Base-by-base conservation (phyloP, 2,329 filamentous ascomycete species). In the Claviceps digitariae region DNA sequence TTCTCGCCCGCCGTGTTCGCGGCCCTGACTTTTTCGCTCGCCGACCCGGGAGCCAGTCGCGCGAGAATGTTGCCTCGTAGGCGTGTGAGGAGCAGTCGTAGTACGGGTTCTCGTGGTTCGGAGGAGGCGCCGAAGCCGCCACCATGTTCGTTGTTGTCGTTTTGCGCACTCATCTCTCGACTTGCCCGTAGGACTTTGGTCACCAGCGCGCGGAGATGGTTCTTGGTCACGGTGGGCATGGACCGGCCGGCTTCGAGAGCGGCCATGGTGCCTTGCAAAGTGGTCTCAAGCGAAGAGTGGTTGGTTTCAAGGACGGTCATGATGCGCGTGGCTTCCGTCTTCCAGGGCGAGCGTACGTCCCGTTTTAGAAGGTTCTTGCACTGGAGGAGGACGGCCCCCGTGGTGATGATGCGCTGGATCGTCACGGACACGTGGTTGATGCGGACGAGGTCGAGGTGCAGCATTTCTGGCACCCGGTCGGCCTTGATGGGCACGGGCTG, bases 311-410 rank as follows among this genome's bases (percentile, higher is more conserved):
- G 76, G 1, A 87, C 78, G 1, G 78, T 70, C 72, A 85, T 80
- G 58, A 90, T 79, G n/a, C 86, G 81, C 2, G 74, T 72, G 0
- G 86, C 84, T 67, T 90, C 84, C 25, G 74, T 79, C 66, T 84
- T 87, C 87, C 87, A 93, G 21, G 84, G 81, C 13, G 79, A 78
- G 46, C 87, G 81, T 3, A 89, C 85, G 62, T 91, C 87, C 17
- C 87, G 81, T 68, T 90, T 90, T 34, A 93, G 76, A 8, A 91
- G 73, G 60, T 90, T 91, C 72, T 93, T 93, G 66, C 84, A 85
- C 51, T 89, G 88, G 15, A 91, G 71, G 29, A 90, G 72, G 48
- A 91, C 84, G 0, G 86, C 84, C 1, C 84, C 86, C 3, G 85
- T 79, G 1, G 85, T 86, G 23, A 87, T 79, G 60, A 91, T 83